These are phyloP conservation scores for Trichoderma oligosporum DNA, from an alignment of 2,329 filamentous ascomycete species.

Conservation along the genomic window DNA sequence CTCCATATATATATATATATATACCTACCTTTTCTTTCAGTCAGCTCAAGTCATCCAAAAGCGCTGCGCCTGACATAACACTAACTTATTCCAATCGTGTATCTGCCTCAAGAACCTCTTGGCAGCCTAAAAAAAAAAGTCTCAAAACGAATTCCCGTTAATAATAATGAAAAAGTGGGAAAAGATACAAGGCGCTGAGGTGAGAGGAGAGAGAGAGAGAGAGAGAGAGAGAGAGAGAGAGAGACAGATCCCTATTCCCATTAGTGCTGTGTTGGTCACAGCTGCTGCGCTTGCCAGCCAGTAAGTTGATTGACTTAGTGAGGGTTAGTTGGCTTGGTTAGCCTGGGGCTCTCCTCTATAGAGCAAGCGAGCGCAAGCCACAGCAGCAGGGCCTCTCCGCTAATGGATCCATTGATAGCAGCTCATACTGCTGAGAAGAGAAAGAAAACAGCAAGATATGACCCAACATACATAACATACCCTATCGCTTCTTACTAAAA, in stretches of 20 bases:
- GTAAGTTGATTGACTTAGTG: background rate
- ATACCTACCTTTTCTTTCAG: background rate
- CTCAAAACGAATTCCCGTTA: background rate
- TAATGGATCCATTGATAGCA: too few species aligned
- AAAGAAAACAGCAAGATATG: background rate
- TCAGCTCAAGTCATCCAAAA: background rate
- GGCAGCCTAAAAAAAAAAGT: background rate
- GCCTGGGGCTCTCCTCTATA: too few species aligned
- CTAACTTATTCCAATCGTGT: background rate
- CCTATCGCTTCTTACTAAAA: too few species aligned
- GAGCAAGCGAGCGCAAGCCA: background rate
- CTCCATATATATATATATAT: too few species aligned
- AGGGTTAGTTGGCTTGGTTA: too few species aligned
- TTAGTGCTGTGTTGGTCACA: constrained; percentile 5
- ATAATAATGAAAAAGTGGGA: background rate
- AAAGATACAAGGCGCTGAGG: constrained; percentile 1
- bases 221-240: too few species aligned
- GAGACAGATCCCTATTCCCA: constrained; percentile 1
- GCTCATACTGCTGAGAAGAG: background rate
- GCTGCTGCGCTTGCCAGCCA: constrained; percentile 7
- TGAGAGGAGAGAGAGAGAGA: background rate
- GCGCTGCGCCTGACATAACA: background rate
- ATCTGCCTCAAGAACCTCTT: background rate
- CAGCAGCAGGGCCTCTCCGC: background rate
- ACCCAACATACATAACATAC: background rate